A percentile compares a stretch with the other conserved stretches of the same genome.
Conservation (phyloP, 1,139 yeast species). For the Nakaseomyces kungkrabaensis region DNA sequence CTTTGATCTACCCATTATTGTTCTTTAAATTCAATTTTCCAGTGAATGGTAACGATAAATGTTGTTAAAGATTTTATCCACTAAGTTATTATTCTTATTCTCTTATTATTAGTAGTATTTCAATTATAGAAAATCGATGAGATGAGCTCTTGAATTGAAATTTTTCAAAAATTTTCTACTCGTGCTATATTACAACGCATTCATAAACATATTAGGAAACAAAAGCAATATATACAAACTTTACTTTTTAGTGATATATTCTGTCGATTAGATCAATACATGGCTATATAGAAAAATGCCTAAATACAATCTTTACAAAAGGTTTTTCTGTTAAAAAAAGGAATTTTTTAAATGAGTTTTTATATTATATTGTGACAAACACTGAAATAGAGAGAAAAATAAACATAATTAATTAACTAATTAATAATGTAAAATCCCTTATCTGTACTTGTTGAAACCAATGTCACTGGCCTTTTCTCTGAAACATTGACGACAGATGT, state of each 20-base stretch:
- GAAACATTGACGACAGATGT: conserved; percentile 99
- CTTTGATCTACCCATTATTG: conserved; percentile 63
- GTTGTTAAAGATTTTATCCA: too few species aligned
- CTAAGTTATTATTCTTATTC: too few species aligned
- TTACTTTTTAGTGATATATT: background rate
- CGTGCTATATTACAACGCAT: background rate
- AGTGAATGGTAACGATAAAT: too few species aligned
- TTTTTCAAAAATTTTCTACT: conserved; percentile 1
- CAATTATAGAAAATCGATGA: conserved; percentile 5
- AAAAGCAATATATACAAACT: too few species aligned
- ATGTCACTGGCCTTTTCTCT: conserved; percentile 99
- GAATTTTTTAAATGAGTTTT: background rate
- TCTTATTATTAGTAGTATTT: background rate
- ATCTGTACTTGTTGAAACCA: conserved; percentile 99
- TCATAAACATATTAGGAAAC: background rate
- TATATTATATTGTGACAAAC: background rate
- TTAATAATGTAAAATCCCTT: conserved; percentile 29
- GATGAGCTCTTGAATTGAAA: conserved; percentile 10
- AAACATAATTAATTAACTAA: conserved; percentile 1
- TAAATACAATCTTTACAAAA: background rate
- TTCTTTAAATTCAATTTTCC: too few species aligned
- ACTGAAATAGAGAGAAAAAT: background rate
- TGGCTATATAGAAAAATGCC: background rate
- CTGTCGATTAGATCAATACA: background rate
- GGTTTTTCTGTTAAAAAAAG: background rate